Evolutionary conservation across 306 rosid species (phyloP), one percentile per base, ranked within the genome.

Genomic region (Arachis hypogaea): DNA sequence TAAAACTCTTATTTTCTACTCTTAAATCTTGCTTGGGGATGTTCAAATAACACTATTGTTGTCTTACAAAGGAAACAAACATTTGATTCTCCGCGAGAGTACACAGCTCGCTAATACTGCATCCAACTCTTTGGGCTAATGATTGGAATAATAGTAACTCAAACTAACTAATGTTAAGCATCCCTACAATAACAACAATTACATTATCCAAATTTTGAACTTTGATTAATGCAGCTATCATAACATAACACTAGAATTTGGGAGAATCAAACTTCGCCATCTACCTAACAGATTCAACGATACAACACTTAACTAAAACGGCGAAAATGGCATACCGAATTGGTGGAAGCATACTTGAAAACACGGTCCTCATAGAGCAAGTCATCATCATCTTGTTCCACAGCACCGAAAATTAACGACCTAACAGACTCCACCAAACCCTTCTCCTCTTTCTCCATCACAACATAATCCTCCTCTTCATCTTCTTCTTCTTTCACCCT

Each of bases 361-460:
- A 94, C 96, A 44, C 98, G 95, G 57, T 94, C 98, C 83, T 91
- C 97, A 61, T 89, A 94, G 52, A 94, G 96, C 72, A 94, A 63
- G 63, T 94, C 98, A 56, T 89, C 89, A 47, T 40, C 40, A 52
- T 52, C 58, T n/a, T 22, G 28, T 9, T n/a, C 58, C 18, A n/a
- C 9, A 12, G 42, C 65, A 66, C 96, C 87, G 12, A 84, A 80
- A 80, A 93, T 72, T 69, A 83, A 77, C 73, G 77, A 63, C 65
- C 82, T 87, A 9, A 88, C 76, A 56, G 93, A 84, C 77, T 86
- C 68, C 61, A 85, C 84, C 58, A 88, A 11, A 0, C 95, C 92
- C 71, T 72, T 88, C 63, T 88, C 85, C 28, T 78, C 2, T 3
- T 42, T 47, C 33, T 11, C 58, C 16, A n/a, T 52, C 28, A 52